A percentile compares a stretch with the other conserved stretches of the same genome.
Conservation (phyloP, 768 basidiomycete species). For the Calvatia gigantea region DNA sequence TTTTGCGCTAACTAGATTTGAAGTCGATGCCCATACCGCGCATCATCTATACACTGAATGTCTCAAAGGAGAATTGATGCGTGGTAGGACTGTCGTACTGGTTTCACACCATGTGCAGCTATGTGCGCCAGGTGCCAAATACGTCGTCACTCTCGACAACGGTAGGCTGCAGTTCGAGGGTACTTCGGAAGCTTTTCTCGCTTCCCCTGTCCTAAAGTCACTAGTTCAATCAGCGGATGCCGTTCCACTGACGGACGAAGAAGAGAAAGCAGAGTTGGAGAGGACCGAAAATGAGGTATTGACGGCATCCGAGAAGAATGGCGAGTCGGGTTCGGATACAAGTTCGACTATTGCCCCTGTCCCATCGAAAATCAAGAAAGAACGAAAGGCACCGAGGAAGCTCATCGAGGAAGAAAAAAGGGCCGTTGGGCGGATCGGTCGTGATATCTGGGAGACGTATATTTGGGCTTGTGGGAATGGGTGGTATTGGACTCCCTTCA, state of each 20-base stretch:
- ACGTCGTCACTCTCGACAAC: slow-evolving; percentile 81
- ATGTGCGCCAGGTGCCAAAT: slow-evolving; percentile 73
- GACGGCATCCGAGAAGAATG: slow-evolving; percentile 46
- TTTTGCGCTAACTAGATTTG: too few species aligned
- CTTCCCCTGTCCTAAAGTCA: slow-evolving; percentile 61
- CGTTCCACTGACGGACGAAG: slow-evolving; percentile 43
- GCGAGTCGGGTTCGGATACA: slow-evolving; percentile 32
- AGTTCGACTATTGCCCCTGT: slow-evolving; percentile 39
- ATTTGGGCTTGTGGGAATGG: slow-evolving; percentile 37
- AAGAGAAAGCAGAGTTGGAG: slow-evolving; percentile 45
- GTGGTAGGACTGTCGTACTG: slow-evolving; percentile 80
- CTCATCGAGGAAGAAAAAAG: slow-evolving; percentile 81
- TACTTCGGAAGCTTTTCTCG: slow-evolving; percentile 54
- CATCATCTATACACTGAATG: slow-evolving; percentile 84
- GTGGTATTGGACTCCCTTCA: slow-evolving; percentile 60
- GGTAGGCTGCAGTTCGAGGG: slow-evolving; percentile 80
- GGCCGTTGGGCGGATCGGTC: slow-evolving; percentile 67
- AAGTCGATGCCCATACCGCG: slow-evolving; percentile 93
- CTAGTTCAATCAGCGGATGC: slow-evolving; percentile 56
- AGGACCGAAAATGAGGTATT: slow-evolving; percentile 29
- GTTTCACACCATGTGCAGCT: slow-evolving; percentile 96
- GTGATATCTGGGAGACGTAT: slow-evolving; percentile 56
- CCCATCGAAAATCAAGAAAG: slow-evolving; percentile 23
- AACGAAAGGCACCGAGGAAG: slow-evolving; percentile 59
- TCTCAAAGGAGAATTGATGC: slow-evolving; percentile 78